These are phyloP conservation scores for Mariannaea elegans DNA, from an alignment of 2,329 filamentous ascomycete species.

Conservation along the genomic window DNA sequence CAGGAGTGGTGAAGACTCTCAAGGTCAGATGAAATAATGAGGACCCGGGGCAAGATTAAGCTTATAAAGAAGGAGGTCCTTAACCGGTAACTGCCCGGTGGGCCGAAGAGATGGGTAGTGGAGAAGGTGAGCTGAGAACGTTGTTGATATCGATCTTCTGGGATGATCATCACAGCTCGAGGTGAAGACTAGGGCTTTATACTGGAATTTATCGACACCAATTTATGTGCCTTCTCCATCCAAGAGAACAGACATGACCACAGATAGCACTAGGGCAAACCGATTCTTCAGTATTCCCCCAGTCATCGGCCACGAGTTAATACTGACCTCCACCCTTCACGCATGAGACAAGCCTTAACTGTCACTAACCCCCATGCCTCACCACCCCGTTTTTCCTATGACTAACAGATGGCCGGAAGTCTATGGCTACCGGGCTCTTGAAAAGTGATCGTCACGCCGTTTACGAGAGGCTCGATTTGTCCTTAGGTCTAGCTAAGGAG, in stretches of 20 bases:
- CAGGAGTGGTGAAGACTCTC: neutral
- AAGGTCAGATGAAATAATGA: neutral
- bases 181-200: slow-evolving; percentile 4
- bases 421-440: neutral
- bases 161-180: neutral
- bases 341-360: neutral
- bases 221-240: neutral
- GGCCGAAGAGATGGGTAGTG: neutral
- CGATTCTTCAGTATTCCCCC: neutral
- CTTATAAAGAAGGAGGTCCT: neutral
- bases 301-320: slow-evolving; percentile 6
- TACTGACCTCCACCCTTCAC: slow-evolving; percentile 10
- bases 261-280: neutral
- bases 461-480: slow-evolving; percentile 17
- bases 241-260: neutral
- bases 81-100: neutral
- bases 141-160: neutral
- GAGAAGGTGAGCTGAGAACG: neutral
- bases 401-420: slow-evolving; percentile 6
- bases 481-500: neutral
- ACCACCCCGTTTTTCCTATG: neutral
- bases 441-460: slow-evolving; percentile 2
- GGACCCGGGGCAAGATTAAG: neutral
- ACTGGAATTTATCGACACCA: neutral
- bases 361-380: slow-evolving; percentile 10